A percentile compares a stretch with the other conserved stretches of the same genome.
Evolutionary conservation across 2,329 filamentous ascomycete species (phyloP).

Genomic region (Chaetomiaceae sp.): DNA sequence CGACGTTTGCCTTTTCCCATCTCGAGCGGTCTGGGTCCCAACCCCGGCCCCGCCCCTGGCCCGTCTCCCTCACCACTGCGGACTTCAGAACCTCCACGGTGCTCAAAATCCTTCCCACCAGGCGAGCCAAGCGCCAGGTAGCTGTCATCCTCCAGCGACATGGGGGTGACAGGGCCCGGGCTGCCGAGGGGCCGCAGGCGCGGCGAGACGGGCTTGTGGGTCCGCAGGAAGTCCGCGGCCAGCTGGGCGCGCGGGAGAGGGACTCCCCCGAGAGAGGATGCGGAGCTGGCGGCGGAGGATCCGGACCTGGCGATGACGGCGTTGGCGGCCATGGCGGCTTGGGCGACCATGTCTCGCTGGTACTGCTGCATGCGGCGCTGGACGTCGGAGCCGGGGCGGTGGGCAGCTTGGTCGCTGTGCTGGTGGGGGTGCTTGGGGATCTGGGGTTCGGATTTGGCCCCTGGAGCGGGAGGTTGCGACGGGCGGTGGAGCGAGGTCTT

Average conservation of each 20-base stretch:
- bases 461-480: constrained; percentile 17
- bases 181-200: constrained; percentile 50
- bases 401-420: constrained; percentile 25
- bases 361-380: constrained; percentile 53
- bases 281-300: not conserved
- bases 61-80: constrained; percentile 29
- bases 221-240: constrained; percentile 21
- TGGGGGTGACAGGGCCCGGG: constrained; percentile 57
- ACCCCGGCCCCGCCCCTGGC: too few relatives aligned
- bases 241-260: constrained; percentile 13
- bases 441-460: constrained; percentile 34
- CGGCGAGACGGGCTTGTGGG: constrained; percentile 46
- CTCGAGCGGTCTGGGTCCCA: too few relatives aligned
- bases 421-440: constrained; percentile 27
- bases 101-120: not conserved
- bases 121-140: constrained; percentile 32
- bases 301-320: constrained; percentile 20
- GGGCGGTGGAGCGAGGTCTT: constrained; percentile 7
- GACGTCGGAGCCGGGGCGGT: constrained; percentile 42
- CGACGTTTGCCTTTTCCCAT: constrained; percentile 29
- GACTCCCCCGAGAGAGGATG: not conserved
- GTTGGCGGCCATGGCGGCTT: constrained; percentile 45
- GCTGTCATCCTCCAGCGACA: constrained; percentile 47
- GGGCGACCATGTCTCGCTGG: constrained; percentile 56
- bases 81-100: constrained; percentile 20